Evolutionary conservation across 371 early-diverging fungal genomes (phyloP), one percentile per base, ranked within the genome.

Genomic region (Mucor velutinosus): DNA sequence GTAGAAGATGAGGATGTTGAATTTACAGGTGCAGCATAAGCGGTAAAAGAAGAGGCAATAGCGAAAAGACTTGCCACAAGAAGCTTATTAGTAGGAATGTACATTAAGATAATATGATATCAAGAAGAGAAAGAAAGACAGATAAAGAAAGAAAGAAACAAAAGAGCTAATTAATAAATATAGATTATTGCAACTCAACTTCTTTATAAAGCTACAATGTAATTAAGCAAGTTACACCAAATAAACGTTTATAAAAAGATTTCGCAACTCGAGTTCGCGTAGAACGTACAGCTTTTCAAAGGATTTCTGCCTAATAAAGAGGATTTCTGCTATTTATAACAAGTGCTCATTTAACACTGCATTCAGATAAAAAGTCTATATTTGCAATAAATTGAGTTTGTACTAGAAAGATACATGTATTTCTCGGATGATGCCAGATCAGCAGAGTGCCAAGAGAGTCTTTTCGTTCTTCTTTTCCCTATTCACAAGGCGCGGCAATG

Each of bases 1-100:
- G 53, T 53, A 11, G 53, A 53, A 15, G 41, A 41, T 17, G 41
- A 41, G 11, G 61, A 58, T 14, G 41, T 45, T 25, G 64, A 41
- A n/a, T 35, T 59, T 27, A 57, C 25, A 47, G 64, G 45, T 41
- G 60, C 65, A 51, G 72, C 58, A 14, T 59, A 45, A 53, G 27
- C 27, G 3, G 56, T 51, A 58, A 61, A 45, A 10, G 69, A 49
- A 53, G 69, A 35, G 10, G 67, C 60, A 25, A 63, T 32, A 7
- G 41, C 55, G 59, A 70, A 43, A 25, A 65, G 39, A 32, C 56
- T 62, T 45, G 62, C 61, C n/a, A 57, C 30, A 23, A 70, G 35
- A 30, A 53, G 23, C 14, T 32, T 39, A 33, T 30, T 63, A 30
- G 53, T 53, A 6, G 53, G 14, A 2, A 53, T 53, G 27, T 53